These are phyloP conservation scores for Hibiscus tridactylites DNA, from an alignment of 345 rosid genomes.

Conservation along the genomic window DNA sequence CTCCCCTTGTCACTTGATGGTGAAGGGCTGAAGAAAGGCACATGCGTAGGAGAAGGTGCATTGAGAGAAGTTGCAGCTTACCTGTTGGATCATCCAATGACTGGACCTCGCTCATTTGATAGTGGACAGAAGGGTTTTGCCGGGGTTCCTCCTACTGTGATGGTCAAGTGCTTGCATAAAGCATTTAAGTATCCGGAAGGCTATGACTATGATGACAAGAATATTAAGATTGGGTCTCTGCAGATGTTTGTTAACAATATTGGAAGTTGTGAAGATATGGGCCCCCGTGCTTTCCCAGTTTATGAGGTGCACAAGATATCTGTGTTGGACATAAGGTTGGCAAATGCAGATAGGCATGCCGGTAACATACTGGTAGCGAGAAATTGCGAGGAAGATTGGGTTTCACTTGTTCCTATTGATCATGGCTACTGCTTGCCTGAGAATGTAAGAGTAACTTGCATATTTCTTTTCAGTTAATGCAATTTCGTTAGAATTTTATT, in stretches of 20 bases:
- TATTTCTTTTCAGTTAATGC: not conserved
- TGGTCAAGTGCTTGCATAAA: not conserved
- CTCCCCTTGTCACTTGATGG: not conserved
- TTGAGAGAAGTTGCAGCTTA: not conserved
- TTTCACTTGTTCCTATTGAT: constrained; percentile 49
- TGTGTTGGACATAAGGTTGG: too few species aligned
- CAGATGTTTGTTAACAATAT: too few species aligned
- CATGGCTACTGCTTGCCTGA: constrained; percentile 90
- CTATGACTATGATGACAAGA: not conserved
- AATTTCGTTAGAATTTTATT: constrained; percentile 1
- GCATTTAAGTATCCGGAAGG: not conserved
- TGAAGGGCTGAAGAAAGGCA: not conserved
- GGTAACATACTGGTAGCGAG: too few species aligned
- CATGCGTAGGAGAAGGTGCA: not conserved
- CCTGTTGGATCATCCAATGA: not conserved
- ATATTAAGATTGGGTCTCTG: too few species aligned
- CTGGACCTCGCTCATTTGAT: not conserved
- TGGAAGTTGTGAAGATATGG: too few species aligned
- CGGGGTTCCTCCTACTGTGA: not conserved
- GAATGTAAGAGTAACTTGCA: constrained; percentile 33
- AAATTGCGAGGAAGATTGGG: too few species aligned
- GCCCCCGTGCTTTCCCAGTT: too few species aligned
- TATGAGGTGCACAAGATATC: too few species aligned
- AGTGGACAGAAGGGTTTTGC: not conserved
- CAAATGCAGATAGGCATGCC: too few species aligned